Conservation (phyloP, 75 land plant genomes). For the Ceratopteris richardii region DNA sequence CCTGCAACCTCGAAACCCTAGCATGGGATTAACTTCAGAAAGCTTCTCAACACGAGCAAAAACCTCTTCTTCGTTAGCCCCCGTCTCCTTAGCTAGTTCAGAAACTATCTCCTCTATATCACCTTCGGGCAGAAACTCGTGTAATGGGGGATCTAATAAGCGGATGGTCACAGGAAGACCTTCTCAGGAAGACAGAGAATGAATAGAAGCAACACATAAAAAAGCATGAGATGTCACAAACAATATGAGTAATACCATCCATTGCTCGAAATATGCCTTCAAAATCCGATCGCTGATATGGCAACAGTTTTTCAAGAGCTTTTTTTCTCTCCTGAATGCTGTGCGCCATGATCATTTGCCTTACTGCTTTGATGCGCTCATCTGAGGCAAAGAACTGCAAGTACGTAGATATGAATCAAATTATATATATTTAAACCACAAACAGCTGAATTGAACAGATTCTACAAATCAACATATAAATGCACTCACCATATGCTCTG, state of each 20-base stretch:
- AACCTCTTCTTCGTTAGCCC: slow-evolving; percentile 67
- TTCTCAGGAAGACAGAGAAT: slow-evolving; percentile 14
- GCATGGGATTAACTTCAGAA: slow-evolving; percentile 99
- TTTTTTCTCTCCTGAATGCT: slow-evolving; percentile 56
- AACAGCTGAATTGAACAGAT: too few species aligned
- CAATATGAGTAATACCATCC: slow-evolving; percentile 76
- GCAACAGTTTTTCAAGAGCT: slow-evolving; percentile 76
- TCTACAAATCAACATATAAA: too few species aligned
- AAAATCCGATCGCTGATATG: slow-evolving; percentile 96
- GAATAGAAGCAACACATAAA: too few species aligned
- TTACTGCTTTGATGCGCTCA: slow-evolving; percentile 92
- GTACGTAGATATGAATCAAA: background rate
- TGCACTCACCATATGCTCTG: slow-evolving; percentile 89
- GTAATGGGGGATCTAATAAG: slow-evolving; percentile 89
- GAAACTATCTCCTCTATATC: slow-evolving; percentile 79
- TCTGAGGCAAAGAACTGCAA: slow-evolving; percentile 98
- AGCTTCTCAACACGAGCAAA: slow-evolving; percentile 76
- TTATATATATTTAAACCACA: slow-evolving; percentile 1
- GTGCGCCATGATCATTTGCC: slow-evolving; percentile 97
- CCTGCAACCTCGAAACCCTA: slow-evolving; percentile 99
- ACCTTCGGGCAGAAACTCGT: slow-evolving; percentile 96
- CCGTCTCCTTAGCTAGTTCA: slow-evolving; percentile 72
- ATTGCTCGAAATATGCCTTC: slow-evolving; percentile 98
- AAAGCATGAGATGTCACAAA: too few species aligned
- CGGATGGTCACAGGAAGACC: slow-evolving; percentile 96